A percentile compares a stretch with the other conserved stretches of the same genome.
These are phyloP conservation scores for Edaphochlamys debaryana DNA, from an alignment of 139 green algal genomes.

Conservation along the genomic window DNA sequence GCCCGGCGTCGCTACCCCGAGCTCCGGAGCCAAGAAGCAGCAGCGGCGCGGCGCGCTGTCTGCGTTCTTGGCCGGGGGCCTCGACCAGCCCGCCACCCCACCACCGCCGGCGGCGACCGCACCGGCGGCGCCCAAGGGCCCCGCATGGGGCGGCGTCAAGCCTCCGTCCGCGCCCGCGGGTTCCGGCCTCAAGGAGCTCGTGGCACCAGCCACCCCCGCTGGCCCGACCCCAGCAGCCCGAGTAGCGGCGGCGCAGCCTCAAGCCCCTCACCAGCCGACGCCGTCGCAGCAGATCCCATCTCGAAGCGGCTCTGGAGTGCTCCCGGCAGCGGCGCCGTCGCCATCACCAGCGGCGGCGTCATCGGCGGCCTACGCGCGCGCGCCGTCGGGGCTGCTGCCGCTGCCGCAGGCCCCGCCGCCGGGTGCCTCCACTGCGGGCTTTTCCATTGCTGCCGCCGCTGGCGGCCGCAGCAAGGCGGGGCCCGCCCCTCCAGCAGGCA, in stretches of 20 bases:
- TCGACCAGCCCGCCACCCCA: constrained; percentile 46
- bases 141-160: constrained; percentile 47
- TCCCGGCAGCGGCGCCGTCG: neutral
- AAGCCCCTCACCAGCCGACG: neutral
- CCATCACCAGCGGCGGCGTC: neutral
- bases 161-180: neutral
- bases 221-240: neutral
- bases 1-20: neutral
- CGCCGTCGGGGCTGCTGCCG: constrained; percentile 7
- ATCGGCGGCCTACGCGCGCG: neutral
- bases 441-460: neutral
- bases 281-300: neutral
- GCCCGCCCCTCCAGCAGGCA: neutral
- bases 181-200: constrained; percentile 9
- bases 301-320: neutral
- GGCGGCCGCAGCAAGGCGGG: neutral
- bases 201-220: neutral
- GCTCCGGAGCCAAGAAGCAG: constrained; percentile 25
- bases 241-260: neutral
- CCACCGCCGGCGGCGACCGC: neutral
- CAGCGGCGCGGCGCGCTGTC: constrained; percentile 73
- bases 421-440: neutral
- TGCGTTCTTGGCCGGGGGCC: constrained; percentile 75
- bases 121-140: constrained; percentile 15
- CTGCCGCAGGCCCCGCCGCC: neutral